Percentiles rank a stretch among this genome's conserved stretches.
These are phyloP conservation scores for Botrytis galanthina DNA, from an alignment of 2,329 filamentous ascomycete genomes.

Conservation along the genomic window DNA sequence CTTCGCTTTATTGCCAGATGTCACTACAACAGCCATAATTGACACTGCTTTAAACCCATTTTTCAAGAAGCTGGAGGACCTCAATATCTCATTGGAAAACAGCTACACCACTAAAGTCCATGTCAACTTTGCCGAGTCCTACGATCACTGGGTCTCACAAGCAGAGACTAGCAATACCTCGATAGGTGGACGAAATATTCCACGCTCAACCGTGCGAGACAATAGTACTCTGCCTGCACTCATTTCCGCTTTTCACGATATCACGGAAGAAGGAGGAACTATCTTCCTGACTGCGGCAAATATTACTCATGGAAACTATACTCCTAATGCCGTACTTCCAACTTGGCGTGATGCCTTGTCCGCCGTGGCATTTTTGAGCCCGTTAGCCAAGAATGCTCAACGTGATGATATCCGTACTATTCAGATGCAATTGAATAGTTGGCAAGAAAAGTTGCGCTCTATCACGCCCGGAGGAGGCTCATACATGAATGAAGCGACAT, in stretches of 20 bases:
- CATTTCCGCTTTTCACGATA: neutral
- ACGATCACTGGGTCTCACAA: neutral
- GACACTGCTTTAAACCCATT: neutral
- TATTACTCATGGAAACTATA: neutral
- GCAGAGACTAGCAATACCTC: neutral
- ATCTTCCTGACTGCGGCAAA: neutral
- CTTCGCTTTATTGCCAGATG: neutral
- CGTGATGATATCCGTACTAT: neutral
- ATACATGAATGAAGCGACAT: constrained; percentile 6
- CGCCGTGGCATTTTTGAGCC: neutral
- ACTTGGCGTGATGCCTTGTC: neutral
- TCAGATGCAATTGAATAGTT: neutral
- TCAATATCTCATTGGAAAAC: neutral
- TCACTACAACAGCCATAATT: neutral
- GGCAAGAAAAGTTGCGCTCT: neutral
- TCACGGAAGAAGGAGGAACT: neutral
- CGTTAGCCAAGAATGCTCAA: neutral
- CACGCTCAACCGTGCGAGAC: neutral
- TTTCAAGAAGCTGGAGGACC: neutral
- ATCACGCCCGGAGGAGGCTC: neutral
- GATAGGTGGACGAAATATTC: neutral
- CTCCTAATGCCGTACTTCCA: neutral
- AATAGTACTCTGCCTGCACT: neutral
- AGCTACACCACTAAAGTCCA: neutral
- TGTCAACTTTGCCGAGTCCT: neutral